A percentile compares a stretch with the other conserved stretches of the same genome.
Evolutionary conservation across 257 asterid genomes (phyloP).

Genomic region (Leptodermis oblonga): DNA sequence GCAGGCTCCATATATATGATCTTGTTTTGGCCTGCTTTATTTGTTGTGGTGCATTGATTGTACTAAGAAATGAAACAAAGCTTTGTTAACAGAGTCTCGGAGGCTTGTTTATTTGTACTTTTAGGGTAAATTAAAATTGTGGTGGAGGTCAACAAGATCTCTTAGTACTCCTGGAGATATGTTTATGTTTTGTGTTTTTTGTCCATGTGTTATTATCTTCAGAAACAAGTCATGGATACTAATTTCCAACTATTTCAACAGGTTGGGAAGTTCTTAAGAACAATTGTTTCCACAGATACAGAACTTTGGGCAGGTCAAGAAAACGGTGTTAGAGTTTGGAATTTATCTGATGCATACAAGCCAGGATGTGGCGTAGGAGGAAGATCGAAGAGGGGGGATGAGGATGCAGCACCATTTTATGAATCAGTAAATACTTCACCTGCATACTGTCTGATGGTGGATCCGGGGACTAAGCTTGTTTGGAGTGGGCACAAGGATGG

Average conservation of each 20-base stretch:
- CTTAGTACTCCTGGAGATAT: not conserved
- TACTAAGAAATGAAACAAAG: no score
- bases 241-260: slow-evolving; percentile 28
- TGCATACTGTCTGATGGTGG: slow-evolving; percentile 61
- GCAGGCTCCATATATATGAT: not conserved
- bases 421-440: slow-evolving; percentile 73
- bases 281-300: slow-evolving; percentile 69
- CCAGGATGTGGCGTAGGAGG: slow-evolving; percentile 66
- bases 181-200: not conserved
- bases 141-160: not conserved
- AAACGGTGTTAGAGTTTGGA: slow-evolving; percentile 90
- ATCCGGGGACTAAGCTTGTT: slow-evolving; percentile 68
- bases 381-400: slow-evolving; percentile 80
- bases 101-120: not conserved
- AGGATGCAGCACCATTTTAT: slow-evolving; percentile 83
- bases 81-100: not conserved
- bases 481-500: slow-evolving; percentile 99
- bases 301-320: slow-evolving; percentile 97
- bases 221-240: no score
- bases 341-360: slow-evolving; percentile 62
- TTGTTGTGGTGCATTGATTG: not conserved
- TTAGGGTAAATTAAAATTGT: no score
- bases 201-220: no score
- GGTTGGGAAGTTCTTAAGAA: slow-evolving; percentile 79
- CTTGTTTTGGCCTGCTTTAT: not conserved